phyloP scores from a whole-genome alignment of 208 protist genomes.

The Borovskyia barvae region DNA sequence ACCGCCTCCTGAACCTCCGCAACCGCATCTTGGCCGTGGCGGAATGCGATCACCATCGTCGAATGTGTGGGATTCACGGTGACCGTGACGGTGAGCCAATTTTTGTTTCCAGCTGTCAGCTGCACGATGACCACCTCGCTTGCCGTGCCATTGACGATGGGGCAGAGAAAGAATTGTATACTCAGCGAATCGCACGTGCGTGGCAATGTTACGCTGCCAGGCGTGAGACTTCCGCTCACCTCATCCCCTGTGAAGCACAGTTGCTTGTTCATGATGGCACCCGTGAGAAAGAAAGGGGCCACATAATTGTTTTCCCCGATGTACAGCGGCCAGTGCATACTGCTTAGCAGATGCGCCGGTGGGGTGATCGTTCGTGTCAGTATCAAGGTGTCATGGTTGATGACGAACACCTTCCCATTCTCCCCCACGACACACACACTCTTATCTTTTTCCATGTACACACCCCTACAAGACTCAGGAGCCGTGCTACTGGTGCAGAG shows the following conservation, averaged over 20 bases:
- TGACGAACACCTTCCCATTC: slow-evolving; percentile 32
- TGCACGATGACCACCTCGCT: slow-evolving; percentile 48
- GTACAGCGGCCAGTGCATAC: slow-evolving; percentile 42
- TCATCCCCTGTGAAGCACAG: slow-evolving; percentile 26
- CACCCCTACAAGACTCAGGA: slow-evolving; percentile 25
- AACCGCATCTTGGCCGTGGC: slow-evolving; percentile 57
- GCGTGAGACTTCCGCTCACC: slow-evolving; percentile 43
- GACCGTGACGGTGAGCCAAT: slow-evolving; percentile 57
- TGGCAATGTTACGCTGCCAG: slow-evolving; percentile 40
- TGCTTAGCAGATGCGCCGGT: background rate
- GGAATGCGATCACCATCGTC: slow-evolving; percentile 54
- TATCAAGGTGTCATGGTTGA: slow-evolving; percentile 50
- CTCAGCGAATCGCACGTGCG: slow-evolving; percentile 63
- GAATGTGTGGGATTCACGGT: slow-evolving; percentile 37
- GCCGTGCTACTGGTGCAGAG: slow-evolving; percentile 21
- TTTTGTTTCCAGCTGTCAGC: slow-evolving; percentile 37
- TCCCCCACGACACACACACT: slow-evolving; percentile 41
- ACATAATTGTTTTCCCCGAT: slow-evolving; percentile 51
- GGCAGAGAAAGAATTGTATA: slow-evolving; percentile 73
- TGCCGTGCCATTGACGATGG: slow-evolving; percentile 23
- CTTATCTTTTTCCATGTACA: slow-evolving; percentile 35
- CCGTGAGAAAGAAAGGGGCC: slow-evolving; percentile 38
- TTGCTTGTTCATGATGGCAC: slow-evolving; percentile 9
- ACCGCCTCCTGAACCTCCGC: slow-evolving; percentile 69
- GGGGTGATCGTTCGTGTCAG: slow-evolving; percentile 20